Base-by-base conservation (phyloP, 352 stramenopile genomes). In the Phytophthora syringae region DNA sequence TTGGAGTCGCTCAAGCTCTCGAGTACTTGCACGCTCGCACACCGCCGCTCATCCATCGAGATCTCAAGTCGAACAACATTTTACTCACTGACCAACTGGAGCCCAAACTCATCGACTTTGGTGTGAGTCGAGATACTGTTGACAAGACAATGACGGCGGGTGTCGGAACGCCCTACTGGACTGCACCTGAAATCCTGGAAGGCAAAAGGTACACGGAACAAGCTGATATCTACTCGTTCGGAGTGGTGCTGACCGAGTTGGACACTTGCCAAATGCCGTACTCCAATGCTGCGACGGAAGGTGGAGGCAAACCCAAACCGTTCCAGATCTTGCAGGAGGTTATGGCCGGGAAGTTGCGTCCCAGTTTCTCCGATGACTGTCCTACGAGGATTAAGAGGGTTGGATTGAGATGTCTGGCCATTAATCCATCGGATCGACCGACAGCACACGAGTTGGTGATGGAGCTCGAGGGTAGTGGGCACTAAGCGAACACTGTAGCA, bases 31-130 rank as follows among this genome's bases (percentile, higher is more conserved):
- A 84, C 52, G 42, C 1, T 7, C 52, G 57, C 10, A 40, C 25
- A 2, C 34, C 52, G 12, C 40, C 73, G 13, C 40, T 84, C 11
- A 83, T 83, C 42, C 75, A 80, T 40, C 59, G 65, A 1, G 65
- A 73, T 24, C 59, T 73, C 37, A 73, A 73, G 32, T 69, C 65
- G 1, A 73, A 65, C 63, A 96, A 96, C 60, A 76, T 96, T n/a
- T 62, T 96, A 42, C 70, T 97, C 25, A 89, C 91, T 21, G 75
- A 64, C 1, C 52, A 76, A 11, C 77, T 91, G 2, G 70, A 89
- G 42, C 76, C 92, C 13, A 85, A 90, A 28, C 54, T 97, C 30
- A 93, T 85, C 28, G 88, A 97, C 69, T 96, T 97, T 73, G 90
- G 89, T 25, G 69, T 93, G 70, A 84, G 69, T 22, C 86, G 59